Evolutionary conservation across 164 flowering plant species (phyloP).

Genomic region (Cinnamomum micranthum): DNA sequence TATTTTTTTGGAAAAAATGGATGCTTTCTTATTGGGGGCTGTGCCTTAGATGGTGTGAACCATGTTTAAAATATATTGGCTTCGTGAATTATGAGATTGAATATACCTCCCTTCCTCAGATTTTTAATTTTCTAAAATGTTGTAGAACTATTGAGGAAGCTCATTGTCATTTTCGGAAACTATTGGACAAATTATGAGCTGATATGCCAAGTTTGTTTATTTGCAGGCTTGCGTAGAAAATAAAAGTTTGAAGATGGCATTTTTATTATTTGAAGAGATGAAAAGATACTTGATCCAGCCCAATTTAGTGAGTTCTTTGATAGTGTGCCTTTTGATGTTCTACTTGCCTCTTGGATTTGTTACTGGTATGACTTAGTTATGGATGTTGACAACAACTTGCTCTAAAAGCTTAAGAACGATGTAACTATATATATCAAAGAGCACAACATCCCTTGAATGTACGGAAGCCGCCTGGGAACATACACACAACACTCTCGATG

Average conservation of each 20-base stretch:
- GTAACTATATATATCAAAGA: too few relatives aligned
- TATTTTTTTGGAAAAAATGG: not conserved
- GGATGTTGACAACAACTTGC: too few relatives aligned
- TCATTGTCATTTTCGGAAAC: not conserved
- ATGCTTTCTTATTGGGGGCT: not conserved
- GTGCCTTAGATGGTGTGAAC: not conserved
- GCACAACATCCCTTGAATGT: too few relatives aligned
- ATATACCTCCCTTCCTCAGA: not conserved
- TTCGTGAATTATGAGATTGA: not conserved
- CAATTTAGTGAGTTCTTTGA: constrained; percentile 54
- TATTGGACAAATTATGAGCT: not conserved
- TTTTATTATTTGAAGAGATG: constrained; percentile 73
- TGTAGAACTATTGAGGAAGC: not conserved
- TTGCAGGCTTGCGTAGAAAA: constrained; percentile 68
- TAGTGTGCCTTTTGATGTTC: too few relatives aligned
- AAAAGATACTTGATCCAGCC: constrained; percentile 56
- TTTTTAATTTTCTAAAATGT: not conserved
- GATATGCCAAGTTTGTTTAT: constrained; percentile 8
- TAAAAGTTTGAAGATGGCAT: constrained; percentile 51
- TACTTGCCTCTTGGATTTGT: too few relatives aligned
- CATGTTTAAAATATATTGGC: not conserved
- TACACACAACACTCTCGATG: too few relatives aligned
- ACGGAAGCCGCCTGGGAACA: too few relatives aligned
- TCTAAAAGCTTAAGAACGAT: too few relatives aligned
- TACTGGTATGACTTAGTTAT: too few relatives aligned